Evolutionary conservation across 2,329 filamentous ascomycete species (phyloP), one percentile per base, ranked within the genome.

Genomic region (Colletotrichum tropicicola): DNA sequence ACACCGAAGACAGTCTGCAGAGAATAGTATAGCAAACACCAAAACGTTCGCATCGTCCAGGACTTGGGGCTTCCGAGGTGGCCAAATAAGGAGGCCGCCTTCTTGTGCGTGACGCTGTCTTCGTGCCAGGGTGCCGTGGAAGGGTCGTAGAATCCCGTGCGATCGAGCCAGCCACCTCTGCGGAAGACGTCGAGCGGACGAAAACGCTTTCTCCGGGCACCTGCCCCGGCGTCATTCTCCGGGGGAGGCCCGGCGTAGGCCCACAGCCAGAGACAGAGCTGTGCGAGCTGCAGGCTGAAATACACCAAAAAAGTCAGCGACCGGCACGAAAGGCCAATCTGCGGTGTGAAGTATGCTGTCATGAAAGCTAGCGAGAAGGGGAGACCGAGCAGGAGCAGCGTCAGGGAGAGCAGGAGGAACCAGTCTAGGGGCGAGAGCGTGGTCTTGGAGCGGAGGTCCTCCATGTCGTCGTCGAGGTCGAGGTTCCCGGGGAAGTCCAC

Each of bases 231-330:
- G 15, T 41, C 37, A 9, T 12, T 6, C 13, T 19, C 17, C 15
- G 44, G 44, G 7, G 44, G 19, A 1, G 32, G 32, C 6, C 65
- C 68, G 15, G 68, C 62, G 21, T 71, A 70, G 4, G 71, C 70
- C 70, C 71, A 73, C 9, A 73, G 51, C 70, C 69, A 72, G 4
- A 72, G 65, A 2, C 70, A 12, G 25, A 73, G 66, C 45, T 72
- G 69, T 60, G 52, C 27, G 12, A 59, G 17, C 63, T 25, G 51
- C 47, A 37, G 19, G 17, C 12, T 13, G 32, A 54, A 54, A 54
- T 72, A 73, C 2, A 72, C 45, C 9, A 60, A 60, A 19, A 72
- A 68, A 4, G 70, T 72, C 15, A 72, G 53, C 1, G 71, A 70
- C 2, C 71, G 65, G 53, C 71, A 73, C 2, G 70, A 70, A 9